Conservation (phyloP, 2,329 filamentous ascomycete genomes). For the Clonostachys sp. region DNA sequence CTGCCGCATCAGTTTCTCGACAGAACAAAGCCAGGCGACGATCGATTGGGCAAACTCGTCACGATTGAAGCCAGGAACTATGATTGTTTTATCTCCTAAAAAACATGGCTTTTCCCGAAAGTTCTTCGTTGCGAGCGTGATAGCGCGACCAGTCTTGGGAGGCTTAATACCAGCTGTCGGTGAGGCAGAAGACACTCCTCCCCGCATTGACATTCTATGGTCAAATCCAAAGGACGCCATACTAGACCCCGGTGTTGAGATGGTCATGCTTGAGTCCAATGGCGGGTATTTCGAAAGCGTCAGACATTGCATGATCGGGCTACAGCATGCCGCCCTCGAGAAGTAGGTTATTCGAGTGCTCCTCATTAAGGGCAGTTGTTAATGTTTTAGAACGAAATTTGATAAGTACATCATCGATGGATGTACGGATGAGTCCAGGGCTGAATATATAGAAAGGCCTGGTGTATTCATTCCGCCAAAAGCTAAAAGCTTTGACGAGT, state of each 20-base stretch:
- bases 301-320: constrained; percentile 65
- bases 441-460: constrained; percentile 18
- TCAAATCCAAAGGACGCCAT: constrained; percentile 50
- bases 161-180: constrained; percentile 51
- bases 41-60: constrained; percentile 58
- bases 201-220: constrained; percentile 74
- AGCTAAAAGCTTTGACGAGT: constrained; percentile 53
- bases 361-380: not conserved
- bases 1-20: constrained; percentile 67
- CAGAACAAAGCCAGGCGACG: constrained; percentile 55
- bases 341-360: constrained; percentile 36
- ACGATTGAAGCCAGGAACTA: constrained; percentile 44
- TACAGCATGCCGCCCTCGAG: constrained; percentile 57
- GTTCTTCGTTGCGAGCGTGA: constrained; percentile 69
- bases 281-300: constrained; percentile 73
- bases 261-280: constrained; percentile 75
- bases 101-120: constrained; percentile 58
- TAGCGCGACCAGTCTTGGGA: constrained; percentile 57
- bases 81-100: constrained; percentile 47
- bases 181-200: constrained; percentile 35
- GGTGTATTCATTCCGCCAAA: not conserved
- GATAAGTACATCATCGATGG: constrained; percentile 55
- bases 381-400: constrained; percentile 46
- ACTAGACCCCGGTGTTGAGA: constrained; percentile 65
- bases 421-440: constrained; percentile 20